phyloP scores from a whole-genome alignment of 1,284 basidiomycete species.

The Golubevia pallescens region DNA sequence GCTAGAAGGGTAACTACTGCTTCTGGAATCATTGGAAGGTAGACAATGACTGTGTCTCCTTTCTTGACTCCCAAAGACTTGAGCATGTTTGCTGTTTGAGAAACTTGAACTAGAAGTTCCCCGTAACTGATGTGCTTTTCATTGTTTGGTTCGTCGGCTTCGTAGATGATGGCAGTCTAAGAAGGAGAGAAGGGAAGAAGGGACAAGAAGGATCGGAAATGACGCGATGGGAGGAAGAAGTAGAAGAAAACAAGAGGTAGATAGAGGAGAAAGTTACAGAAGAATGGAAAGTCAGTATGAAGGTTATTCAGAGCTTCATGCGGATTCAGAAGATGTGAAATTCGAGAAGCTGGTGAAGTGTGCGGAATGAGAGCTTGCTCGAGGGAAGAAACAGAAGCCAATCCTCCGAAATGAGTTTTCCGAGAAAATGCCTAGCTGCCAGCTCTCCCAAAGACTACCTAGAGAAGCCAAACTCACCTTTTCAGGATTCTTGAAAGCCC shows the following conservation, averaged over 20 bases:
- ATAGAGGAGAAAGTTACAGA: no score
- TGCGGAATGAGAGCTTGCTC: no score
- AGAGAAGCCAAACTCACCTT: slow-evolving; percentile 71
- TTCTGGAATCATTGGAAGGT: slow-evolving; percentile 70
- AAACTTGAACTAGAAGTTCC: slow-evolving; percentile 73
- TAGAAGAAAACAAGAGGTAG: background rate
- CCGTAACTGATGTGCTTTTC: slow-evolving; percentile 79
- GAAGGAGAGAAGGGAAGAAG: background rate
- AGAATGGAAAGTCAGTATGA: no score
- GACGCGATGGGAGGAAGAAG: slow-evolving; percentile 1
- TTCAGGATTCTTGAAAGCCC: slow-evolving; percentile 88
- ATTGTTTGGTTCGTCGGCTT: slow-evolving; percentile 90
- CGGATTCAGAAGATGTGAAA: no score
- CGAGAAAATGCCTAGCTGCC: background rate
- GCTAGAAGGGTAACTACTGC: slow-evolving; percentile 94
- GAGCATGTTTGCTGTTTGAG: slow-evolving; percentile 55
- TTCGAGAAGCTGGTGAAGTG: no score
- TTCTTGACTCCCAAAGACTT: slow-evolving; percentile 89
- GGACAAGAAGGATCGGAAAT: background rate
- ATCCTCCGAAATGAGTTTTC: no score
- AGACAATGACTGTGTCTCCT: slow-evolving; percentile 79
- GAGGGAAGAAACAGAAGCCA: no score
- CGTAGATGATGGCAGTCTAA: slow-evolving; percentile 92
- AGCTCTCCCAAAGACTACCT: background rate
- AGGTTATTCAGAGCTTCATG: no score